Evolutionary conservation across 2,329 filamentous ascomycete genomes (phyloP).

Genomic region (Aciculosporium take): DNA sequence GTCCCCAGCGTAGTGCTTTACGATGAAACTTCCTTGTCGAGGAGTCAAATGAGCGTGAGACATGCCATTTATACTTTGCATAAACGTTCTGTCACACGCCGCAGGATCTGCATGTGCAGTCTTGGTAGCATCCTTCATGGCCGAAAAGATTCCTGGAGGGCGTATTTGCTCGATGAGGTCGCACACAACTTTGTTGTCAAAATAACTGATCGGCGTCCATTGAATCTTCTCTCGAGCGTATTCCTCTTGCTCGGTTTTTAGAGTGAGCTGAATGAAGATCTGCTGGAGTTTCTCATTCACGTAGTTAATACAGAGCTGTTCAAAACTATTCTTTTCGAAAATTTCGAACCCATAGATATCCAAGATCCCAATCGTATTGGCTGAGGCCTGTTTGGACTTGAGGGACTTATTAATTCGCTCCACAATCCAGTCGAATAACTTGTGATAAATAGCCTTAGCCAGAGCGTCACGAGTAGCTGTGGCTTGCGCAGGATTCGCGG

Average conservation of each 20-base stretch:
- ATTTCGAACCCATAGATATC: slow-evolving; percentile 99
- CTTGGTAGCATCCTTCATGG: slow-evolving; percentile 92
- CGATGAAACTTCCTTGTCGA: slow-evolving; percentile 89
- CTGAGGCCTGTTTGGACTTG: slow-evolving; percentile 58
- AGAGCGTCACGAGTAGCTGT: slow-evolving; percentile 77
- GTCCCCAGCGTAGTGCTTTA: slow-evolving; percentile 98
- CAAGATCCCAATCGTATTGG: slow-evolving; percentile 86
- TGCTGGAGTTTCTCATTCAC: slow-evolving; percentile 99
- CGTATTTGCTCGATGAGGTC: slow-evolving; percentile 87
- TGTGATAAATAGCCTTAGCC: slow-evolving; percentile 91
- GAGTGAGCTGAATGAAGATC: slow-evolving; percentile 93
- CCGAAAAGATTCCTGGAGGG: slow-evolving; percentile 85
- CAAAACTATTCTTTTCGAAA: slow-evolving; percentile 97
- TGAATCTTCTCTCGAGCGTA: slow-evolving; percentile 92
- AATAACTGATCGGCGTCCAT: slow-evolving; percentile 98
- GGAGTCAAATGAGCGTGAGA: slow-evolving; percentile 83
- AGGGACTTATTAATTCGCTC: slow-evolving; percentile 80
- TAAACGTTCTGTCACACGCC: slow-evolving; percentile 90
- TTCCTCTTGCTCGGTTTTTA: slow-evolving; percentile 96
- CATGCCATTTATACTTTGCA: slow-evolving; percentile 82
- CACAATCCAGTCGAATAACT: slow-evolving; percentile 98
- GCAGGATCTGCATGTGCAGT: slow-evolving; percentile 94
- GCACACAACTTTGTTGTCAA: slow-evolving; percentile 98
- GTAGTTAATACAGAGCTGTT: slow-evolving; percentile 98
- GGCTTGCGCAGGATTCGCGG: slow-evolving; percentile 78